A percentile compares a stretch with the other conserved stretches of the same genome.
phyloP scores from a whole-genome alignment of 169 alveolate genomes.

The Pseudocohnilembus persalinus region DNA sequence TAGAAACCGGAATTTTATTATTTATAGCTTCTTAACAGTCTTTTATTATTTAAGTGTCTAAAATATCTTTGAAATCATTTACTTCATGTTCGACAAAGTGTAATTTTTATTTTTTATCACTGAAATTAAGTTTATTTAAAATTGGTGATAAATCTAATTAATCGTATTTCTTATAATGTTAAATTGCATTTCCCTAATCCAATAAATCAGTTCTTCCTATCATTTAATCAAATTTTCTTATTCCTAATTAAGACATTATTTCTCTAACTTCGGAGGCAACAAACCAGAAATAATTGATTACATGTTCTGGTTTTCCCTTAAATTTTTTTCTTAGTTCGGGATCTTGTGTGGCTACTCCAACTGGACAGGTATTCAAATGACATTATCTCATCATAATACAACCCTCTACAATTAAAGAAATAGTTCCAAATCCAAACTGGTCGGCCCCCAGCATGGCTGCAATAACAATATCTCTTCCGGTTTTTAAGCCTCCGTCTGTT shows the following conservation, averaged over 20 bases:
- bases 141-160: too few species aligned
- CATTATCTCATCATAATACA: conserved; percentile 87
- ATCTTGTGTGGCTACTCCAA: conserved; percentile 82
- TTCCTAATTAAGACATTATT: conserved; percentile 70
- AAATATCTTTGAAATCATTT: too few species aligned
- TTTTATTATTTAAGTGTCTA: too few species aligned
- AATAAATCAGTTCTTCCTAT: conserved; percentile 42
- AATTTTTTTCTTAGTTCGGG: conserved; percentile 74
- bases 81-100: too few species aligned
- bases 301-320: conserved; percentile 81
- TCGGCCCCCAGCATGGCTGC: conserved; percentile 82
- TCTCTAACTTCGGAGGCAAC: conserved; percentile 70
- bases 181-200: conserved; percentile 40
- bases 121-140: too few species aligned
- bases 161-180: too few species aligned
- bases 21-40: too few species aligned
- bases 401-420: conserved; percentile 75
- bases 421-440: conserved; percentile 74
- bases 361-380: conserved; percentile 81
- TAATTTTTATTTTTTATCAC: too few species aligned
- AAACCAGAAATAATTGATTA: conserved; percentile 72
- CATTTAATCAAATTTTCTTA: conserved; percentile 48
- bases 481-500: conserved; percentile 77
- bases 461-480: conserved; percentile 74
- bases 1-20: too few species aligned